Evolutionary conservation across 805 yeast genomes (phyloP), one percentile per base, ranked within the genome.

Genomic region (Nakazawaea ambrosiae): DNA sequence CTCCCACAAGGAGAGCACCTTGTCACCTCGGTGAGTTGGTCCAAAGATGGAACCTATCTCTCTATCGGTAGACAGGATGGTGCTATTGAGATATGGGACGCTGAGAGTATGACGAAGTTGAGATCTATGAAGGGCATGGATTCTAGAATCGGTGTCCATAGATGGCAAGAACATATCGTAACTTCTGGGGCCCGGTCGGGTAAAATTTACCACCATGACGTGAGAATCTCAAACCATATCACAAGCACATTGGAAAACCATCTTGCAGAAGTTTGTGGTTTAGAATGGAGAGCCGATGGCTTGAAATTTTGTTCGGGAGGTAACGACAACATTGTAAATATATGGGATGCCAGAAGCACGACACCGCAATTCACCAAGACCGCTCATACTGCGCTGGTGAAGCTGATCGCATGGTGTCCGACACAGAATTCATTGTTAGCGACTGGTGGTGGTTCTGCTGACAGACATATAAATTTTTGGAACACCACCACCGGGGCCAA

Each of bases 401-500:
- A 92, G 60, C 97, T 97, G 2, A 58, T 92, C 34, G 78, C 90
- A 7, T 90, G 97, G 96, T 83, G 95, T 54, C 97, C 97, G 2
- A 81, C 81, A 55, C 90, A 86, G 49, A 64, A 63, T 22, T 81
- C 83, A 43, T 60, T 89, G 37, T 66, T 90, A 36, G 97, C 97
- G n/a, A 82, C 96, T 3, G 98, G 97, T 5, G 98, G 98, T 36
- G 98, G 98, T 12, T 81, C 95, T 10, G 73, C 84, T 23, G 97
- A 92, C 60, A 81, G 78, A 54, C 74, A 80, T 33, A 84, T 90
- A 42, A 90, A 90, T 60, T 86, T 92, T 60, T 92, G 97, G 97
- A 92, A 92, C 59, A 77, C 96, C 3, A 75, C 85, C 15, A 85
- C 94, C 0, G 98, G 97, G 1, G 76, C 89, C 2, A 66, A 95